Percentiles rank a stretch among this genome's conserved stretches.
Conservation (phyloP, 768 basidiomycete genomes). For the Auriscalpium vulgare region DNA sequence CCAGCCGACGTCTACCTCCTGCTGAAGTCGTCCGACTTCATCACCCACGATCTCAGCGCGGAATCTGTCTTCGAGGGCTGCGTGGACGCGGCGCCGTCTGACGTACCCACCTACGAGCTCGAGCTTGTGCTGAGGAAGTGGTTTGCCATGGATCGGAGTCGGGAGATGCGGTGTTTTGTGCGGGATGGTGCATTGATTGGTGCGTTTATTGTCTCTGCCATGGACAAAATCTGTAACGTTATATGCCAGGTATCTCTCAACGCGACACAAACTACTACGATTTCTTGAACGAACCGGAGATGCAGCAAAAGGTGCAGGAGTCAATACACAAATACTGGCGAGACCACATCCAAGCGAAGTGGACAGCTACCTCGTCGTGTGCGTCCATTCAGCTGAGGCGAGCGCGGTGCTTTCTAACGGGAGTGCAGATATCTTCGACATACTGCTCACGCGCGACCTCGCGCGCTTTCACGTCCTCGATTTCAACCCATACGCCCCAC, state of each 20-base stretch:
- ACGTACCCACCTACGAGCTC: conserved; percentile 40
- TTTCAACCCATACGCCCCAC: conserved; percentile 81
- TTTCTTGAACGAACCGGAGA: conserved; percentile 62
- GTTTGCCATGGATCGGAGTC: conserved; percentile 75
- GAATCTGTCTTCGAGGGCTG: conserved; percentile 66
- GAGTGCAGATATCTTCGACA: conserved; percentile 69
- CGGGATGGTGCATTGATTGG: conserved; percentile 64
- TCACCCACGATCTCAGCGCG: conserved; percentile 65
- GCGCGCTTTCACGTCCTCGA: conserved; percentile 76
- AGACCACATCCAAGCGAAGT: conserved; percentile 50
- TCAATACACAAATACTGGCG: conserved; percentile 62
- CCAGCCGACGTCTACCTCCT: conserved; percentile 89
- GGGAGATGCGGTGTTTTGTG: conserved; percentile 91
- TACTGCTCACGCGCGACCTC: conserved; percentile 79
- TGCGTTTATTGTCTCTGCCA: conserved; percentile 26
- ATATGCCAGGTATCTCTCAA: conserved; percentile 65
- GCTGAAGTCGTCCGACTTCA: conserved; percentile 88
- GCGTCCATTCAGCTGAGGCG: conserved; percentile 20
- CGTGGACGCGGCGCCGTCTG: conserved; percentile 6
- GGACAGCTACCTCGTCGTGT: conserved; percentile 62
- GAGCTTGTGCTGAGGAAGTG: conserved; percentile 89
- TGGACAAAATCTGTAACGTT: neutral
- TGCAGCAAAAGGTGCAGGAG: conserved; percentile 41
- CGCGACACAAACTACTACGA: conserved; percentile 87
- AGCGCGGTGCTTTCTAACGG: too few relatives aligned